Conservation (phyloP, 148 eudicot species). For the Agrostemma githago region DNA sequence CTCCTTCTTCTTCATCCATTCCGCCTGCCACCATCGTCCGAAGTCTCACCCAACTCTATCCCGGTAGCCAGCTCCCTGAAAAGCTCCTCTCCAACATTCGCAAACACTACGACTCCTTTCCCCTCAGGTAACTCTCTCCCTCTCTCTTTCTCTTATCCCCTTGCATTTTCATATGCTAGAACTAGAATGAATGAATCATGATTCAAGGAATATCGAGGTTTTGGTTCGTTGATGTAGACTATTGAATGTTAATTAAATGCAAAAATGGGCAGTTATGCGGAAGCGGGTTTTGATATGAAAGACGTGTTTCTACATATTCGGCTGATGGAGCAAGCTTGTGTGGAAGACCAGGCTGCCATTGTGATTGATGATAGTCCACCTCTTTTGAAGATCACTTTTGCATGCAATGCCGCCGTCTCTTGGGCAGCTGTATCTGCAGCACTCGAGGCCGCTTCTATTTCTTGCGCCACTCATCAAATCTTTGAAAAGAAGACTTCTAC, state of each 20-base stretch:
- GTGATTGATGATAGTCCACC: slow-evolving; percentile 54
- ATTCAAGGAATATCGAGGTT: no score
- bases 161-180: no score
- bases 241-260: no score
- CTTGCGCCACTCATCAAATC: slow-evolving; percentile 77
- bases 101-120: slow-evolving; percentile 85
- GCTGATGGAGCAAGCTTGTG: slow-evolving; percentile 73
- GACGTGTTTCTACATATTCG: slow-evolving; percentile 82
- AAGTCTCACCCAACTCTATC: slow-evolving; percentile 83
- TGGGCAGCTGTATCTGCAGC: slow-evolving; percentile 72
- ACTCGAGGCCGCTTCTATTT: slow-evolving; percentile 58
- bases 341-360: slow-evolving; percentile 73
- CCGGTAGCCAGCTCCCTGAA: slow-evolving; percentile 95
- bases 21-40: slow-evolving; percentile 73
- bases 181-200: no score
- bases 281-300: slow-evolving; percentile 93
- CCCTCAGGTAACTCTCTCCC: slow-evolving; percentile 88
- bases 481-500: slow-evolving; percentile 83
- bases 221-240: no score
- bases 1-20: slow-evolving; percentile 13
- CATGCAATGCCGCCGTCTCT: slow-evolving; percentile 71
- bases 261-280: slow-evolving; percentile 58
- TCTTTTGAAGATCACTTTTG: slow-evolving; percentile 66
- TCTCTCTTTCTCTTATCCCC: not conserved
- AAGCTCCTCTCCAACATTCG: slow-evolving; percentile 81